phyloP scores from a whole-genome alignment of 2,329 filamentous ascomycete species.

The Purpureocillium takamizusanense region DNA sequence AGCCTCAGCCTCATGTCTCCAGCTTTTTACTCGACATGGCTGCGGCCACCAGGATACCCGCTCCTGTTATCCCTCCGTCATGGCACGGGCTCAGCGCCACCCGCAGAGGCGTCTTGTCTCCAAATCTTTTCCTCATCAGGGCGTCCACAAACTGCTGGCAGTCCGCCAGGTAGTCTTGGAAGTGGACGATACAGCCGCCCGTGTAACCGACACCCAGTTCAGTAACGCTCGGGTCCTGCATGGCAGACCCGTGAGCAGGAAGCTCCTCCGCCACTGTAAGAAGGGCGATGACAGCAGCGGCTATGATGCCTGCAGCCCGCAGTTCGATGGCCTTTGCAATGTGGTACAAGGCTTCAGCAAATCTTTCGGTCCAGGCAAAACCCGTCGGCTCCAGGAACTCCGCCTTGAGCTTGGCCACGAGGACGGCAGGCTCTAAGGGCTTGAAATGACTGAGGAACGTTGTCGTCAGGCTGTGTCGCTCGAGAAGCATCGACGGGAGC shows the following conservation, averaged over 20 bases:
- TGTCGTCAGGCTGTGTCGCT: constrained; percentile 58
- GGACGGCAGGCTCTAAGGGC: constrained; percentile 36
- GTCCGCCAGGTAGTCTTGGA: constrained; percentile 62
- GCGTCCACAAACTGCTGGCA: constrained; percentile 61
- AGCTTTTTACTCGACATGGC: constrained; percentile 24
- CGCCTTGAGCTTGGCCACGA: constrained; percentile 36
- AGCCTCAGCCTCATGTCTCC: constrained; percentile 7
- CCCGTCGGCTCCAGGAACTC: constrained; percentile 43
- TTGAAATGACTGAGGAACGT: constrained; percentile 64
- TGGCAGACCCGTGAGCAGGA: constrained; percentile 18
- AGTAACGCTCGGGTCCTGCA: constrained; percentile 13
- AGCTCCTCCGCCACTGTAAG: constrained; percentile 63
- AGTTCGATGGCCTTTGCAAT: constrained; percentile 63
- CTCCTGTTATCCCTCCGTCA: constrained; percentile 53
- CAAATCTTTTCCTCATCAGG: constrained; percentile 27
- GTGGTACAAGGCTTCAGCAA: constrained; percentile 50
- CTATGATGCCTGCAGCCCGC: constrained; percentile 65
- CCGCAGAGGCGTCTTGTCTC: constrained; percentile 23
- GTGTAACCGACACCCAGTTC: constrained; percentile 73
- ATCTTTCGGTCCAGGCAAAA: constrained; percentile 54
- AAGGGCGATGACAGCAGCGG: constrained; percentile 62
- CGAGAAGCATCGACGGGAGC: constrained; percentile 46
- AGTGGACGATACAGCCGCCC: constrained; percentile 71
- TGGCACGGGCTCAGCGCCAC: constrained; percentile 47
- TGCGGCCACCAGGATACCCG: constrained; percentile 48